Evolutionary conservation across 768 basidiomycete species (phyloP).

Genomic region (Suillus decipiens): DNA sequence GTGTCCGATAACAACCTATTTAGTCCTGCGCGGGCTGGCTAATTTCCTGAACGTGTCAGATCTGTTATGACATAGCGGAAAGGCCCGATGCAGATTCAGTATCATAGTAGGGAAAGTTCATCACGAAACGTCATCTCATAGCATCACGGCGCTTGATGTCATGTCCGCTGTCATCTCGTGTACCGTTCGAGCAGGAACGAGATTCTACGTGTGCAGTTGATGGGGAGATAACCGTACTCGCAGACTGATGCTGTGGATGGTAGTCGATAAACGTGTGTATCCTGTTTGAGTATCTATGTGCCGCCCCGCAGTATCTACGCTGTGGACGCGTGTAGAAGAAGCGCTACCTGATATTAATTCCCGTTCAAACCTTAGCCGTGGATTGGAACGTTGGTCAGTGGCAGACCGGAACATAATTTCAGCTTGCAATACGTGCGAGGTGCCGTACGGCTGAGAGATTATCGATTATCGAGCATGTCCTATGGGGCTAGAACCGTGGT

Average conservation of each 20-base stretch:
- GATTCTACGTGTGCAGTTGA: not conserved
- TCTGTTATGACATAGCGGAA: not conserved
- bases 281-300: not conserved
- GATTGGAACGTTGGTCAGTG: not conserved
- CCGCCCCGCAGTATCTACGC: not conserved
- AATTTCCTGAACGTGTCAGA: not conserved
- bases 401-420: too few relatives aligned
- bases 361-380: constrained; percentile 1
- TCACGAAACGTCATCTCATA: not conserved
- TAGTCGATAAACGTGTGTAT: not conserved
- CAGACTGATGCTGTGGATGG: not conserved
- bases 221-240: not conserved
- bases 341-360: not conserved
- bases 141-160: not conserved
- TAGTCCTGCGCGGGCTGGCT: not conserved
- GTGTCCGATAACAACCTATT: not conserved
- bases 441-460: not conserved
- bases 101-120: too few relatives aligned
- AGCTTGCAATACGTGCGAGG: not conserved
- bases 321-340: not conserved
- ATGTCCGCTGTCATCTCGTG: not conserved
- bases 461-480: not conserved
- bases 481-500: not conserved
- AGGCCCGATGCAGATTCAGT: not conserved
- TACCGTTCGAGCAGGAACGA: not conserved